Conservation (phyloP, 495 filamentous ascomycete genomes). For the Neurospora discreta region DNA sequence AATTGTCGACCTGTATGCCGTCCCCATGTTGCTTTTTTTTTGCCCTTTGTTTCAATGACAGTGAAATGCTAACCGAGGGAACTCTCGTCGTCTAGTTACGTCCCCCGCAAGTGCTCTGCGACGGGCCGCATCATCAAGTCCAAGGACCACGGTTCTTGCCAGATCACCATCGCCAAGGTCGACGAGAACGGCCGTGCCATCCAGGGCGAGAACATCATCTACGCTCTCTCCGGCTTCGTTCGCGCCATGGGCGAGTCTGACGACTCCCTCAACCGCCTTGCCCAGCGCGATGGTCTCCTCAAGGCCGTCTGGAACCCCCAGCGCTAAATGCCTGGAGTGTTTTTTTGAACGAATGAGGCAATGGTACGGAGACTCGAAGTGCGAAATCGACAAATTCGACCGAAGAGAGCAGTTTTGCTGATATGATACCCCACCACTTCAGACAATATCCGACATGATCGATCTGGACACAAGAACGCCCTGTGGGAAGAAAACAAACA, state of each 20-base stretch:
- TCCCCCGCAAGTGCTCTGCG: conserved; percentile 95
- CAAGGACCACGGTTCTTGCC: conserved; percentile 91
- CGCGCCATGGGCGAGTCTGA: conserved; percentile 95
- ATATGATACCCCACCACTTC: not conserved
- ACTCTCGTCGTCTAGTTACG: conserved; percentile 53
- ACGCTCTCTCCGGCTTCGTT: conserved; percentile 96
- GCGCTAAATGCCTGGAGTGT: conserved; percentile 37
- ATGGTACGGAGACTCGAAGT: conserved; percentile 11
- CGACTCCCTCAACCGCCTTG: conserved; percentile 88
- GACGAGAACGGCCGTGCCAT: conserved; percentile 91
- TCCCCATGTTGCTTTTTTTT: not conserved
- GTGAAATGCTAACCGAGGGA: not conserved
- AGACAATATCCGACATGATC: conserved; percentile 10
- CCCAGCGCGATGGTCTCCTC: conserved; percentile 90
- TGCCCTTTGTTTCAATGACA: accelerated
- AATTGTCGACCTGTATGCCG: conserved; percentile 90
- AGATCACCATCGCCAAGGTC: conserved; percentile 86
- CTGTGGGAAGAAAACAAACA: not conserved
- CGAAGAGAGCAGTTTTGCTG: conserved; percentile 13
- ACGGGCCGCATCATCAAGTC: conserved; percentile 98
- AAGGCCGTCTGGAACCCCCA: conserved; percentile 92
- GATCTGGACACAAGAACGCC: conserved; percentile 12
- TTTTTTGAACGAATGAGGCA: conserved; percentile 5
- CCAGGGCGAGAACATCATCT: conserved; percentile 93
- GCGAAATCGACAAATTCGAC: not conserved